A percentile compares a stretch with the other conserved stretches of the same genome.
Conservation (phyloP, 805 yeast species). For the Starmera dryadoides region DNA sequence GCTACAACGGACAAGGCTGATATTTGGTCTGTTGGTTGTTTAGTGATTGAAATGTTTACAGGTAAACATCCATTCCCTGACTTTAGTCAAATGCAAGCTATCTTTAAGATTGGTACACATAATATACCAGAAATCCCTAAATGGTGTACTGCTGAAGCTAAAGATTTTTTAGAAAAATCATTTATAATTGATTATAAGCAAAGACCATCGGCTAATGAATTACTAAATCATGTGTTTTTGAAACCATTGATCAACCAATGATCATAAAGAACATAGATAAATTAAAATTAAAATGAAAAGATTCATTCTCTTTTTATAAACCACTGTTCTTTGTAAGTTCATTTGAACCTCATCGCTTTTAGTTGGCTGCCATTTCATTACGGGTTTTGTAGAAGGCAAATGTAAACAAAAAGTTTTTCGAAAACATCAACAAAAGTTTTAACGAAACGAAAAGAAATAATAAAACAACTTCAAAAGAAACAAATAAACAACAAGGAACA, state of each 20-base stretch:
- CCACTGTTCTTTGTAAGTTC: not conserved
- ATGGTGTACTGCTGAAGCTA: conserved; percentile 61
- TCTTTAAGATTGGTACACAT: conserved; percentile 86
- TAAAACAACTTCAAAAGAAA: not conserved
- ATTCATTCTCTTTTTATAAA: not conserved
- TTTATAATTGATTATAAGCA: conserved; percentile 69
- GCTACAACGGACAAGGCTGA: conserved; percentile 91
- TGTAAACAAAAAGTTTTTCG: not conserved
- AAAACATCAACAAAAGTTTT: not conserved
- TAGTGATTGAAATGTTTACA: conserved; percentile 90
- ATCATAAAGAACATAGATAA: too few species aligned
- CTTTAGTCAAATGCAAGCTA: conserved; percentile 94
- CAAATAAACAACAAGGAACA: too few species aligned
- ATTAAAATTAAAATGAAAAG: not conserved
- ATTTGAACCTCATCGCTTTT: too few species aligned
- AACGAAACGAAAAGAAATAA: too few species aligned
- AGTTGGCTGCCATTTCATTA: not conserved
- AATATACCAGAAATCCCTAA: conserved; percentile 75
- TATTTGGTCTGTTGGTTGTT: conserved; percentile 96
- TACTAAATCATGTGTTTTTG: conserved; percentile 60
- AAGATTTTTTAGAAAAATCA: conserved; percentile 55
- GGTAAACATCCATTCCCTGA: conserved; percentile 96
- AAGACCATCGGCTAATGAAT: conserved; percentile 67
- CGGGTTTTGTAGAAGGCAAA: not conserved
- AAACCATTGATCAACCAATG: conserved; percentile 8